Evolutionary conservation across 148 eudicot genomes (phyloP), one percentile per base, ranked within the genome.

Genomic region (Arbutus unedo): DNA sequence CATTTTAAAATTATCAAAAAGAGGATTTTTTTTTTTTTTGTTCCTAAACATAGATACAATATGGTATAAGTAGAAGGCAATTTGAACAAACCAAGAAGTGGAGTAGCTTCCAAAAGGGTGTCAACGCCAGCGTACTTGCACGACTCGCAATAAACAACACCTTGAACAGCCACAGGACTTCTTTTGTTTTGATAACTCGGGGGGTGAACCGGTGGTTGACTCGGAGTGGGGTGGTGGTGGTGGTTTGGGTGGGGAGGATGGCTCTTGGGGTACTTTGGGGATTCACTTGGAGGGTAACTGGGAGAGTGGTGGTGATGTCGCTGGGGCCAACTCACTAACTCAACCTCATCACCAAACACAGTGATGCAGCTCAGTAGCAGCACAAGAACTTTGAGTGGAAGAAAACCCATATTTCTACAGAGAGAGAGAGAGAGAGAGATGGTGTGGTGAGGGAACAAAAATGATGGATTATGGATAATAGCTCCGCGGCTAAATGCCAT

Each of bases 61-160:
- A 7, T 57, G 62, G 62, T 57, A 31, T 59, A 59, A 57, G 23
- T 18, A 6, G 23, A 59, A 59, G 23, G 23, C 23, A 59, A 59
- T 57, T 57, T 25, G 31, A 13, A 62, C 31, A 62, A 62, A 93
- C 95, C 93, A 47, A 72, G 11, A 74, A 95, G 92, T 62, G 98
- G 93, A 45, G 88, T 74, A 70, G 96, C 92, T 45, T 79, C 88
- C 41, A 68, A 11, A 75, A 93, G 89, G 38, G 97, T 90, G 50
- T 92, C 88, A 78, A 89, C 79, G 44, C 95, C 98, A 59, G 62
- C 23, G 60, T 79, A 91, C 82, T 87, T 85, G 85, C 98, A 95
- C 55, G 91, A 77, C 79, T 95, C 93, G 89, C 98, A 95, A 78
- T 88, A 95, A 54, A 95, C 96, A 68, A 93, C 88, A 1, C 98